Evolutionary conservation across 2,329 filamentous ascomycete genomes (phyloP), one percentile per base, ranked within the genome.

Genomic region (Herpomyces periplanetae): DNA sequence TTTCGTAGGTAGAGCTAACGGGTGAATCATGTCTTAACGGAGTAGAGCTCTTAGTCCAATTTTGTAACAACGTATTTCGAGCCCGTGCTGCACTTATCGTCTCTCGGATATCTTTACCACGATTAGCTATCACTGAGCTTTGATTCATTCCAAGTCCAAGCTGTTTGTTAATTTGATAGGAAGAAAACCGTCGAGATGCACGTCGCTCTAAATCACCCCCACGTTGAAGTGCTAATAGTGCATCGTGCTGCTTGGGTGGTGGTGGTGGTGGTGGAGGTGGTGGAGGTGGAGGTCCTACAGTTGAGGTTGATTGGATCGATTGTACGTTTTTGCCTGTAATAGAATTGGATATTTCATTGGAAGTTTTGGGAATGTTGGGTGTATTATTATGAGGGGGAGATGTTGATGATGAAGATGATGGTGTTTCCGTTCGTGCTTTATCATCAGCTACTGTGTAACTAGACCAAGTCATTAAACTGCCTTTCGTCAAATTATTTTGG

Each of bases 91-190:
- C 57, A 28, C 49, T 68, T 45, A 88, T 51, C 1, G 69, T 85
- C 38, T 88, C 75, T 24, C 68, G 51, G 8, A 62, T 55, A 36
- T 84, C 69, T 23, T 66, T 51, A 12, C 69, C 69, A 25, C 73
- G 51, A 32, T 87, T 87, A 3, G 73, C 73, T 25, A 75, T 50
- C 2, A 66, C 68, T 3, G 62, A 61, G 24, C 60, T 69, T 33
- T 84, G 69, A 37, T 60, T 71, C 8, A 64, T 51, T 15, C 62
- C 60, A 8, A 58, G 52, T 5, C 75, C 75, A 2, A 91, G 45
- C 30, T 87, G 71, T 34, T 88, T 91, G 17, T 69, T 68, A 28
- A 96, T 85, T 33, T 96, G 80, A 34, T 91, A 96, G 20, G 71
- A 65, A 2, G 80, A 91, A 34, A 91, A 96, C 31, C 80, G 51